Percentiles rank a stretch among this genome's conserved stretches.
Conservation (phyloP, 1,284 basidiomycete genomes). For the Ceratobasidium theobromae region DNA sequence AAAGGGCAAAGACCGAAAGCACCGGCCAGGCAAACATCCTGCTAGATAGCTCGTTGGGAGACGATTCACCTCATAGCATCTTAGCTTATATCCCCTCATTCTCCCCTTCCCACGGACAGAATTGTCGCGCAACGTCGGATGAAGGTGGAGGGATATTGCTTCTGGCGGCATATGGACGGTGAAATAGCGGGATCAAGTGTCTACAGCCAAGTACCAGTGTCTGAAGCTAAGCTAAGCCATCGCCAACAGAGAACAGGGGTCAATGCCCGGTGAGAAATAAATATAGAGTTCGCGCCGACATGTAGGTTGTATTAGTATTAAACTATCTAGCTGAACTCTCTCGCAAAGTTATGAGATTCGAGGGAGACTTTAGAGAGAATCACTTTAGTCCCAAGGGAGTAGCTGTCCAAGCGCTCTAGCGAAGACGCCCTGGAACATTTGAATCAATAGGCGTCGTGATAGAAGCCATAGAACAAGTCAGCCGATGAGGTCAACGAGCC, state of each 20-base stretch:
- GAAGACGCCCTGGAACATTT: not conserved
- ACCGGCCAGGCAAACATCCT: conserved; percentile 19
- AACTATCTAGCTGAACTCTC: not conserved
- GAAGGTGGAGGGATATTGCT: not conserved
- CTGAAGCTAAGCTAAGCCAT: not conserved
- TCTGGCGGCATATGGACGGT: conserved; percentile 27
- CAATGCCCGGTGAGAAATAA: not conserved
- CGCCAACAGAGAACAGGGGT: not conserved
- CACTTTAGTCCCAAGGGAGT: too few relatives aligned
- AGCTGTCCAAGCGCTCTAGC: not conserved
- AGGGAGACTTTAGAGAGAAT: too few relatives aligned
- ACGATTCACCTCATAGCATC: not conserved
- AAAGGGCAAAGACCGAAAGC: conserved; percentile 10
- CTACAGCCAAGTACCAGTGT: not conserved
- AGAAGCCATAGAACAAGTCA: conserved; percentile 15
- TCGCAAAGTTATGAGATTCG: too few relatives aligned
- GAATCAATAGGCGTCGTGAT: not conserved
- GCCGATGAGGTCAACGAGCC: conserved; percentile 1
- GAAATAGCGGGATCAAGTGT: conserved; percentile 25
- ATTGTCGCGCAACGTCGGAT: conserved; percentile 2
- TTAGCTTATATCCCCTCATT: conserved; percentile 1
- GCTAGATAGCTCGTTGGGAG: not conserved
- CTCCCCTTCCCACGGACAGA: not conserved
- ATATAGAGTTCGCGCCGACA: not conserved
- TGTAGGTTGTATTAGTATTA: not conserved